These are phyloP conservation scores for Blastosporella zonata DNA, from an alignment of 1,284 basidiomycete species.

Conservation along the genomic window DNA sequence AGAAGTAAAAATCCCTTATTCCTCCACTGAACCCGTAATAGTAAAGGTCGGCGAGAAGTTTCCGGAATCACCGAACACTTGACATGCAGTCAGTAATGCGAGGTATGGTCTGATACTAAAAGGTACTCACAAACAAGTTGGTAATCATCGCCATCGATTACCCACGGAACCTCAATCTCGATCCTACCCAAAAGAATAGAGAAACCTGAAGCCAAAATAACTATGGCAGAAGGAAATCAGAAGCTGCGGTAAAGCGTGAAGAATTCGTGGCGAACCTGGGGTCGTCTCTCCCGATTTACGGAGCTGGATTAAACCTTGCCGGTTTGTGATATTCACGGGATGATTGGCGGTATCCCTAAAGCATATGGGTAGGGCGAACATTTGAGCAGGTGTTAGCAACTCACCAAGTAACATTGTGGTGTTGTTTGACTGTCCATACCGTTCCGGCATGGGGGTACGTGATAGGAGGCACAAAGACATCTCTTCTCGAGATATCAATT, in stretches of 20 bases:
- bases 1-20: neutral
- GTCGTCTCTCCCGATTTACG: conserved; percentile 29
- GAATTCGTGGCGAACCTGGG: conserved; percentile 20
- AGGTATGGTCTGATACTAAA: neutral
- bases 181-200: conserved; percentile 34
- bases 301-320: conserved; percentile 38
- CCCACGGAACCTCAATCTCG: conserved; percentile 38
- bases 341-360: conserved; percentile 38
- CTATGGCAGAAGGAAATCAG: conserved; percentile 7
- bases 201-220: conserved; percentile 36
- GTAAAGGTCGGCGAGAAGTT: conserved; percentile 30
- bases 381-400: conserved; percentile 1
- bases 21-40: conserved; percentile 12
- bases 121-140: conserved; percentile 41
- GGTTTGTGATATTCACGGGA: conserved; percentile 43
- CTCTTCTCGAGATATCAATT: conserved; percentile 24
- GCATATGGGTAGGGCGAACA: neutral
- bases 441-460: conserved; percentile 35
- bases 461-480: conserved; percentile 46
- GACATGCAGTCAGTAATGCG: neutral
- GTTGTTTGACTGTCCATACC: conserved; percentile 39
- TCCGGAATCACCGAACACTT: conserved; percentile 53
- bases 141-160: conserved; percentile 38
- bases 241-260: conserved; percentile 15
- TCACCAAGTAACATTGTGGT: conserved; percentile 42